These are phyloP conservation scores for Cladobotryum protrusum DNA, from an alignment of 2,329 filamentous ascomycete genomes.

Conservation along the genomic window DNA sequence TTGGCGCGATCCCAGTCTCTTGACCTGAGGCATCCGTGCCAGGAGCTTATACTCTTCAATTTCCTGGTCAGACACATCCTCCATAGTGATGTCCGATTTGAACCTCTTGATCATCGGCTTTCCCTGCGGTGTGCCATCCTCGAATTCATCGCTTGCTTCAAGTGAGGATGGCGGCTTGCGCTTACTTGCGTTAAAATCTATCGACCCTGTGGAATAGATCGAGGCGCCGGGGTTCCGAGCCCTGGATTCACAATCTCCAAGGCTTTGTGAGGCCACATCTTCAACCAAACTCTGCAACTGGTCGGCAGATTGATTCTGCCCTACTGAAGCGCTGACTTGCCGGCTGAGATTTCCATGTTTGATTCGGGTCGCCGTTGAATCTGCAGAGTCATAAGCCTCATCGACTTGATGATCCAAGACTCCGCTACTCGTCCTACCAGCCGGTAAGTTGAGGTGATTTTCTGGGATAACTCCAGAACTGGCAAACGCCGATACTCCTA, in stretches of 20 bases:
- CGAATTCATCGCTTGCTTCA: slow-evolving; percentile 48
- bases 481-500: slow-evolving; percentile 46
- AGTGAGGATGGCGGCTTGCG: slow-evolving; percentile 41
- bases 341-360: slow-evolving; percentile 18
- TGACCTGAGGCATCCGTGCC: slow-evolving; percentile 43
- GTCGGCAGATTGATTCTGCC: slow-evolving; percentile 39
- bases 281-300: slow-evolving; percentile 47
- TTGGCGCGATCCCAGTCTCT: slow-evolving; percentile 45
- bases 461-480: slow-evolving; percentile 47
- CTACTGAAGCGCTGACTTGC: slow-evolving; percentile 30
- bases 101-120: slow-evolving; percentile 51
- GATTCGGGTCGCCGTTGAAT: slow-evolving; percentile 25
- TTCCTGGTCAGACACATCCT: slow-evolving; percentile 27
- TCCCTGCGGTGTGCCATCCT: slow-evolving; percentile 32
- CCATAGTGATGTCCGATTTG: slow-evolving; percentile 42
- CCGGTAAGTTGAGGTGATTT: slow-evolving; percentile 42
- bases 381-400: slow-evolving; percentile 39
- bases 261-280: slow-evolving; percentile 49
- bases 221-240: slow-evolving; percentile 15
- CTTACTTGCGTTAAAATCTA: slow-evolving; percentile 47
- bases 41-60: slow-evolving; percentile 42
- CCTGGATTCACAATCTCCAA: slow-evolving; percentile 40
- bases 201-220: slow-evolving; percentile 19
- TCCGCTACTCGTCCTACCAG: slow-evolving; percentile 32
- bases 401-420: slow-evolving; percentile 40